Conservation (phyloP, 106 monocot genomes). For the Dactylorhiza incarnata region DNA sequence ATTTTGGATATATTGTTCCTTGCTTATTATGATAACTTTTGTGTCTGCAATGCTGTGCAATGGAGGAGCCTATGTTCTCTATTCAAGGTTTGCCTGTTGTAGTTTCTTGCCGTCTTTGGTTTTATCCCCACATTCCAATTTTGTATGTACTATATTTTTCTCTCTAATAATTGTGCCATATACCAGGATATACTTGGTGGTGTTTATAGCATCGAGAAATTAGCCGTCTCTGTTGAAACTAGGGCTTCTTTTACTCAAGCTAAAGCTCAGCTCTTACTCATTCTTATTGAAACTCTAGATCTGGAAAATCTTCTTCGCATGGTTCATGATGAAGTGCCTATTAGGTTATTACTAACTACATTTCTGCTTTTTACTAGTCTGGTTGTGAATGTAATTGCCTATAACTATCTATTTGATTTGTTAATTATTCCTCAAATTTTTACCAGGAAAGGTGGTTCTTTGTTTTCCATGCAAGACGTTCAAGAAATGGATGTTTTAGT, state of each 20-base stretch:
- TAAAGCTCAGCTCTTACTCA: conserved; percentile 66
- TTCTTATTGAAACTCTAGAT: conserved; percentile 89
- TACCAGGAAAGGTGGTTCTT: conserved; percentile 36
- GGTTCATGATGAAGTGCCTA: conserved; percentile 79
- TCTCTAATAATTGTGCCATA: background rate
- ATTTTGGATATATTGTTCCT: conserved; percentile 82
- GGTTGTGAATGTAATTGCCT: background rate
- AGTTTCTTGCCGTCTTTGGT: background rate
- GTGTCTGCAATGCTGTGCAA: conserved; percentile 41
- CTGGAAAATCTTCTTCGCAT: conserved; percentile 72
- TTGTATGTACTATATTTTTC: background rate
- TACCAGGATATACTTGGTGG: conserved; percentile 56
- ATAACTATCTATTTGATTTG: background rate
- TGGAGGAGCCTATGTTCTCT: conserved; percentile 60
- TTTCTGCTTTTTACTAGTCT: conserved; percentile 5
- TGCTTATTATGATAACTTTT: conserved; percentile 74
- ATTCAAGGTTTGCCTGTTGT: conserved; percentile 48
- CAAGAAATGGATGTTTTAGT: conserved; percentile 74
- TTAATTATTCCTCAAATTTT: background rate
- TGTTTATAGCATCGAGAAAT: conserved; percentile 44
- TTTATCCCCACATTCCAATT: background rate
- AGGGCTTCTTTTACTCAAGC: conserved; percentile 44
- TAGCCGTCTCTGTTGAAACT: conserved; percentile 67
- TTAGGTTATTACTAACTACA: conserved; percentile 36
- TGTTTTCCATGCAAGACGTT: conserved; percentile 59